Percentiles rank a stretch among this genome's conserved stretches.
These are phyloP conservation scores for Plicaturopsis crispa DNA, from an alignment of 768 basidiomycete species.

Conservation along the genomic window DNA sequence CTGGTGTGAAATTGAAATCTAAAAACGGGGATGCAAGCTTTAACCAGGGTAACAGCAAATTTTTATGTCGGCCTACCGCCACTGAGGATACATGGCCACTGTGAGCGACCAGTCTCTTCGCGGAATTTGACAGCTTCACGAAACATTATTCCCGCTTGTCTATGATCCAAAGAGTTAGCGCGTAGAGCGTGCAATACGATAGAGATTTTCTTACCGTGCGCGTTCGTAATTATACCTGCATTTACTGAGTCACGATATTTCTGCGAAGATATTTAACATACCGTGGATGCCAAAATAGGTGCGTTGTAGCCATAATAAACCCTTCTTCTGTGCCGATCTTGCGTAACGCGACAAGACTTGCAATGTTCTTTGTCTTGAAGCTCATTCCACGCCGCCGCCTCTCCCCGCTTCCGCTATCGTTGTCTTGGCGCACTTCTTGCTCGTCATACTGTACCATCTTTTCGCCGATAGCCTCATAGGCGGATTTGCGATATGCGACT, in stretches of 20 bases:
- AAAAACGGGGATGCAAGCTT: slow-evolving; percentile 3
- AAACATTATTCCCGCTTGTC: slow-evolving; percentile 73
- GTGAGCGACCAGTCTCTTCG: slow-evolving; percentile 26
- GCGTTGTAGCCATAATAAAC: slow-evolving; percentile 78
- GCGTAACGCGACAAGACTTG: slow-evolving; percentile 60
- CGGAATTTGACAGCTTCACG: slow-evolving; percentile 56
- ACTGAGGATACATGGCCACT: slow-evolving; percentile 78
- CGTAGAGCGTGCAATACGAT: background rate
- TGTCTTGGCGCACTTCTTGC: slow-evolving; percentile 38
- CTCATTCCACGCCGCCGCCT: slow-evolving; percentile 42
- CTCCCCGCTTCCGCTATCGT: slow-evolving; percentile 18
- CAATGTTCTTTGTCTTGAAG: slow-evolving; percentile 77
- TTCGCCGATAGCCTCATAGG: slow-evolving; percentile 39
- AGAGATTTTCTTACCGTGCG: slow-evolving; percentile 39
- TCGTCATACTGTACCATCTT: slow-evolving; percentile 64
- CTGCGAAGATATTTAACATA: slow-evolving; percentile 25
- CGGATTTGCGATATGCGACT: slow-evolving; percentile 56
- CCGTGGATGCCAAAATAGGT: slow-evolving; percentile 94
- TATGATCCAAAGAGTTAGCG: slow-evolving; percentile 15
- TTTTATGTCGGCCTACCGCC: slow-evolving; percentile 52
- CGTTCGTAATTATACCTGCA: slow-evolving; percentile 77
- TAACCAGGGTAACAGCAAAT: background rate
- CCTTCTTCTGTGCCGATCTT: slow-evolving; percentile 39
- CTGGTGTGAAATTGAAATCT: slow-evolving; percentile 92
- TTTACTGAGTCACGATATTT: slow-evolving; percentile 1